Percentiles rank a stretch among this genome's conserved stretches.
These are phyloP conservation scores for Leptographium flavum DNA, from an alignment of 2,329 filamentous ascomycete genomes.

Conservation along the genomic window DNA sequence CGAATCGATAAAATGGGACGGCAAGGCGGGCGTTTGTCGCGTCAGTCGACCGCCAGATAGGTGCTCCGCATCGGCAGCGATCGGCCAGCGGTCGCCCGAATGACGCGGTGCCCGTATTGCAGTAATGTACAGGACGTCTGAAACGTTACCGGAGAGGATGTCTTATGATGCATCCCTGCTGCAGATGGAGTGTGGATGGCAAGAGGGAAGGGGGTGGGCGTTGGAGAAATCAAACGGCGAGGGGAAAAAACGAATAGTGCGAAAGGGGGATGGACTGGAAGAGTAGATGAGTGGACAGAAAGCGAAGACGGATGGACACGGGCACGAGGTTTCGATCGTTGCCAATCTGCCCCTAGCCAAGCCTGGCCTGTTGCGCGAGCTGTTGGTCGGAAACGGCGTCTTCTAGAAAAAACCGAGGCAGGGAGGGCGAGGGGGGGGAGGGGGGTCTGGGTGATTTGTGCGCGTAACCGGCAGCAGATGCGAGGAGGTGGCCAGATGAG, in stretches of 20 bases:
- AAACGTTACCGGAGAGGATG: background rate
- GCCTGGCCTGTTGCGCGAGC: background rate
- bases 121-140: background rate
- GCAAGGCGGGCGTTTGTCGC: too few species aligned
- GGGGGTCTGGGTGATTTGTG: background rate
- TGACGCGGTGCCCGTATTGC: background rate
- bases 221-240: too few species aligned
- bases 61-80: background rate
- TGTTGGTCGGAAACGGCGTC: background rate
- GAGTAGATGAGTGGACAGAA: too few species aligned
- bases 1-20: too few species aligned
- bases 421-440: background rate
- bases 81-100: background rate
- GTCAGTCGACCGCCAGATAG: background rate
- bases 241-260: background rate
- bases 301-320: too few species aligned
- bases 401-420: background rate
- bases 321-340: too few species aligned
- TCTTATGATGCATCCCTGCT: background rate
- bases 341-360: background rate
- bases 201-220: background rate
- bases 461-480: background rate
- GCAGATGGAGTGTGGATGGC: background rate
- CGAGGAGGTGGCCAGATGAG: background rate
- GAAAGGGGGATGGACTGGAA: background rate